Percentiles rank a stretch among this genome's conserved stretches.
These are phyloP conservation scores for Pterula multifida DNA, from an alignment of 1,284 basidiomycete genomes.

Conservation along the genomic window DNA sequence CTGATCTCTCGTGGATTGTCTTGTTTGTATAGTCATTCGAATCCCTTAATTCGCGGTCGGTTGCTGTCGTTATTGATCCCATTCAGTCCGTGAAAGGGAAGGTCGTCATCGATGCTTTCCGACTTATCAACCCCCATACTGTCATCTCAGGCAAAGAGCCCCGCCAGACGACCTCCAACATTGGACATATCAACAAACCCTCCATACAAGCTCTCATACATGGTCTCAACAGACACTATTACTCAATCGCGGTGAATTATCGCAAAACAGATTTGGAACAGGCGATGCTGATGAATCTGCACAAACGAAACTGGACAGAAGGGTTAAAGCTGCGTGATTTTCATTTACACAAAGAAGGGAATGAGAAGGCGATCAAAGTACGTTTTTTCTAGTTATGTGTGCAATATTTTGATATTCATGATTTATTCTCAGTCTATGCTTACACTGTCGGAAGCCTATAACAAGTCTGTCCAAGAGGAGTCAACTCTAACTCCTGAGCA, in stretches of 20 bases:
- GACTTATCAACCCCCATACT: conserved; percentile 82
- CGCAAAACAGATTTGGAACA: conserved; percentile 96
- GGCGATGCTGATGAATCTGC: conserved; percentile 95
- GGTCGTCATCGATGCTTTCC: conserved; percentile 99
- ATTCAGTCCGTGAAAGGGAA: conserved; percentile 99
- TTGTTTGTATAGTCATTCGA: conserved; percentile 75
- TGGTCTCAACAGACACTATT: conserved; percentile 92
- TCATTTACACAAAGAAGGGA: conserved; percentile 70
- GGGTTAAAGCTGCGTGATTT: conserved; percentile 87
- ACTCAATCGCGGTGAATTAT: conserved; percentile 94
- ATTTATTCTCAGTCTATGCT: conserved; percentile 94
- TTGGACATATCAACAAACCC: conserved; percentile 98
- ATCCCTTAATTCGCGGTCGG: conserved; percentile 87
- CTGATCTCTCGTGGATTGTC: conserved; percentile 6
- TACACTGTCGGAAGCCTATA: conserved; percentile 80
- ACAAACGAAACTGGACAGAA: conserved; percentile 97
- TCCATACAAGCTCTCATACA: conserved; percentile 96
- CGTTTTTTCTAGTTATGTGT: conserved; percentile 11
- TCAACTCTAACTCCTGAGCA: conserved; percentile 84
- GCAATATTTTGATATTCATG: conserved; percentile 9
- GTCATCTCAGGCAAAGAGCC: conserved; percentile 89
- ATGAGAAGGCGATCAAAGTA: conserved; percentile 90
- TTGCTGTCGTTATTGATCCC: conserved; percentile 97
- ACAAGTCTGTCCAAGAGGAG: conserved; percentile 94
- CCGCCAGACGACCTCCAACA: conserved; percentile 95